Percentiles rank a stretch among this genome's conserved stretches.
phyloP scores from a whole-genome alignment of 495 filamentous ascomycete species.

The Hypomontagnella monticulosa region DNA sequence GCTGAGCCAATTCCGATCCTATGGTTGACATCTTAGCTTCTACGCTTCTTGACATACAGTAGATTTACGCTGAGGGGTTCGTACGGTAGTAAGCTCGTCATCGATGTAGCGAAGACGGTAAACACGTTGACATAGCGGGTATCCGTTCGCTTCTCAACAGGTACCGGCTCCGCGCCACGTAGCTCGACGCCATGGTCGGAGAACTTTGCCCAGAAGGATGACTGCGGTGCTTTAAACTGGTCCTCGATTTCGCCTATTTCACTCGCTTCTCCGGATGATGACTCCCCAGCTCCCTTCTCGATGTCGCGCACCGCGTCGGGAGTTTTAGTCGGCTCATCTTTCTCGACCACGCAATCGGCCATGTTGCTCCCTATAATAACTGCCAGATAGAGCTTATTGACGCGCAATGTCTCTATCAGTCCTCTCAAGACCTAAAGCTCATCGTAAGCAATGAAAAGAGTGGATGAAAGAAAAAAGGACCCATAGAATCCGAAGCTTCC shows the following conservation, averaged over 20 bases:
- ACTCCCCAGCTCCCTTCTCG: constrained; percentile 27
- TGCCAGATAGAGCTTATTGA: no score
- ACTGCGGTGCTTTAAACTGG: constrained; percentile 28
- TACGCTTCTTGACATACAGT: neutral
- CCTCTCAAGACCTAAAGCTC: neutral
- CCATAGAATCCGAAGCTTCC: neutral
- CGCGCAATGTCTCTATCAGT: neutral
- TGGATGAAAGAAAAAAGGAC: neutral
- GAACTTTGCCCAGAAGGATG: constrained; percentile 32
- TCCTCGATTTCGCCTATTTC: constrained; percentile 33
- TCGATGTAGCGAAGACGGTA: constrained; percentile 57
- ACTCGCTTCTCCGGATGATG: constrained; percentile 12
- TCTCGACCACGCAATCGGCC: constrained; percentile 14
- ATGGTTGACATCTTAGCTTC: neutral
- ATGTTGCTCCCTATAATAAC: constrained; percentile 6
- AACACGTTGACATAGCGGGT: constrained; percentile 62
- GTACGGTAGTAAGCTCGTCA: constrained; percentile 57
- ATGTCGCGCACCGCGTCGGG: constrained; percentile 16
- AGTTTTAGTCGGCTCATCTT: constrained; percentile 5
- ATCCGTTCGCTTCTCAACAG: constrained; percentile 60
- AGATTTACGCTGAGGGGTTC: constrained; percentile 5
- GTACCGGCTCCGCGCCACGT: constrained; percentile 64
- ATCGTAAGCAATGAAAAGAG: neutral
- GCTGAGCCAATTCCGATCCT: constrained; percentile 45
- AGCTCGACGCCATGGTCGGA: constrained; percentile 52